These are phyloP conservation scores for Aspergillus ostianus DNA, from an alignment of 495 filamentous ascomycete genomes.

Conservation along the genomic window DNA sequence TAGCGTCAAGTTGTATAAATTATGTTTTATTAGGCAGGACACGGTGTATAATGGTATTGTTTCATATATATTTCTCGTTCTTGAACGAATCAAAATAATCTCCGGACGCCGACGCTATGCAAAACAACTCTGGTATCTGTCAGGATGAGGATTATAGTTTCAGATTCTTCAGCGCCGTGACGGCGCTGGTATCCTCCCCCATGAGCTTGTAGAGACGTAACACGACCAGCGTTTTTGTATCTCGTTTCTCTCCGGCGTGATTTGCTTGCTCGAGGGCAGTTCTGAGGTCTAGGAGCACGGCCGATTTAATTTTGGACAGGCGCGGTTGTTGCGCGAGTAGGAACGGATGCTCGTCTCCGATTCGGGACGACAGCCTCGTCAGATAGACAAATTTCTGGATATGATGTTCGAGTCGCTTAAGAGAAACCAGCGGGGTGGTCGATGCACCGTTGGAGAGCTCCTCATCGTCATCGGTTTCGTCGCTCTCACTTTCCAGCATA, in stretches of 20 bases:
- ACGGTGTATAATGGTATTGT: slow-evolving; percentile 55
- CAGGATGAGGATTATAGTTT: slow-evolving; percentile 38
- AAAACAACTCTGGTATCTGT: slow-evolving; percentile 18
- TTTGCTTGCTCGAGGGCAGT: slow-evolving; percentile 74
- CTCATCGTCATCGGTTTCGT: slow-evolving; percentile 53
- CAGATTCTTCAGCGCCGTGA: slow-evolving; percentile 60
- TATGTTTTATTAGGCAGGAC: slow-evolving; percentile 47
- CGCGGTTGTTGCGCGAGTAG: slow-evolving; percentile 55
- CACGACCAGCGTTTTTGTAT: slow-evolving; percentile 62
- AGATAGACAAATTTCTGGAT: slow-evolving; percentile 58
- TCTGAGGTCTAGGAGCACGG: slow-evolving; percentile 78
- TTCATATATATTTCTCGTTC: slow-evolving; percentile 30
- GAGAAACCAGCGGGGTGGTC: slow-evolving; percentile 38
- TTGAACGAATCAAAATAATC: slow-evolving; percentile 22
- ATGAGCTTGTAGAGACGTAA: slow-evolving; percentile 75
- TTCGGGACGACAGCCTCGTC: slow-evolving; percentile 45
- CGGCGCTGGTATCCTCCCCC: slow-evolving; percentile 69
- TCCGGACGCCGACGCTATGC: slow-evolving; percentile 47
- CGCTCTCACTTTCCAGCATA: slow-evolving; percentile 46
- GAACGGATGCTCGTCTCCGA: slow-evolving; percentile 65
- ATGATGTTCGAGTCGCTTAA: slow-evolving; percentile 54
- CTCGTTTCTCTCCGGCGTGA: slow-evolving; percentile 50
- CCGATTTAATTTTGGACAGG: slow-evolving; percentile 63
- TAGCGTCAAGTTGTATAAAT: slow-evolving; percentile 43
- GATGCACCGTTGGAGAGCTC: slow-evolving; percentile 44